Base-by-base conservation (phyloP, 2,329 filamentous ascomycete genomes). In the Fonsecaea pedrosoi region DNA sequence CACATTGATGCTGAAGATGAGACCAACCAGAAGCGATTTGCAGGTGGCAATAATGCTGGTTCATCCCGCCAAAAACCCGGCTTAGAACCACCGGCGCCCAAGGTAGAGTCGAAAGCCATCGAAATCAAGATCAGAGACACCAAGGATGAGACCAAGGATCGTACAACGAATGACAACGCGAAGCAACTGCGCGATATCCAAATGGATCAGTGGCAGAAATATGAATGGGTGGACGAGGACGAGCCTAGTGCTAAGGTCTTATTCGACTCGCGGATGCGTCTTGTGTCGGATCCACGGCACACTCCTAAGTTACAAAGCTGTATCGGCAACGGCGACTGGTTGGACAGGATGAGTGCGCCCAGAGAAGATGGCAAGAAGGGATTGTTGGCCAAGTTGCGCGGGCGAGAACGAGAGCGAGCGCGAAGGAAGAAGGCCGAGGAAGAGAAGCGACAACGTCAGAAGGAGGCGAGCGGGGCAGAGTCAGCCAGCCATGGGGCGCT, bases 1-100 rank as follows among this genome's bases (percentile, higher is more conserved):
- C 93, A 98, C 80, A 85, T 98, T 72, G 95, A 98, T 79, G 94
- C 95, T 3, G 80, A 88, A 54, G 84, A 89, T 55, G 92, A 97
- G 74, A 85, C 92, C 64, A 87, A 90, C 40, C 86, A 86, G 74
- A 81, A 76, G 74, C 69, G 55, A 73, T 75, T 71, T 79, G 73
- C 73, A 76, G 75, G 64, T 77, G 75, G 71, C 80, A 77, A 70
- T 78, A 60, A 40, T 38, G 15, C 60, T 4, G 66, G 70, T 10
- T 67, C 70, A 7, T 75, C 77, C 3, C 74, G 71, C 4, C 76
- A 60, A 72, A 77, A 62, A 71, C 66, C 35, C 74, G 77, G 69
- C 68, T 71, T 69, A 80, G 76, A 71, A 79, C 78, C 66, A 77
- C 81, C 30, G 69, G 73, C 12, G 76, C 80, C 12, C 83, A 85